These are phyloP conservation scores for Kwoniella dejecticola DNA, from an alignment of 768 basidiomycete genomes.

Conservation along the genomic window DNA sequence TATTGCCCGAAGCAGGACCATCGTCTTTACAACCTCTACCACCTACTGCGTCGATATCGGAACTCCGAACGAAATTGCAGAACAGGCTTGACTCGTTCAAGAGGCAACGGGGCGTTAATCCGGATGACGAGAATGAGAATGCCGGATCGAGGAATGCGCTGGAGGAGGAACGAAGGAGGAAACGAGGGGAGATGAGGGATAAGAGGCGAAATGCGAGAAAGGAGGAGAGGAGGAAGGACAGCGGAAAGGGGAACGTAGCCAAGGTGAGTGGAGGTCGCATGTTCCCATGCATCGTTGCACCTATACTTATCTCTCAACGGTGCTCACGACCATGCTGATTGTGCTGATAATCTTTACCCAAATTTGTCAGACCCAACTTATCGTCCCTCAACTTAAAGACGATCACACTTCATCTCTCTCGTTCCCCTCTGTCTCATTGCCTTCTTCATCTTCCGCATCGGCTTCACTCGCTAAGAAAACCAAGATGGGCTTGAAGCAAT, in stretches of 20 bases:
- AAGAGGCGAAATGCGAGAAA: constrained; percentile 79
- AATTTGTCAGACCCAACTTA: constrained; percentile 46
- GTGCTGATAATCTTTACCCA: too few species aligned
- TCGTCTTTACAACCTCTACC: constrained; percentile 41
- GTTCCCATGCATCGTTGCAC: too few species aligned
- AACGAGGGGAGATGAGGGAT: constrained; percentile 81
- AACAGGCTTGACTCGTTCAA: constrained; percentile 48
- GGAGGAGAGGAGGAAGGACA: constrained; percentile 72
- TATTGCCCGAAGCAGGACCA: constrained; percentile 10
- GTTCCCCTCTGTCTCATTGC: constrained; percentile 67
- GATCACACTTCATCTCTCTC: constrained; percentile 62
- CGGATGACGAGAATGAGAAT: constrained; percentile 57
- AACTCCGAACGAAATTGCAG: constrained; percentile 46
- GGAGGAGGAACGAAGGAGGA: constrained; percentile 73
- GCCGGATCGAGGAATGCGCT: constrained; percentile 73
- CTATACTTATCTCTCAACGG: too few species aligned
- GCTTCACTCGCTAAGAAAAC: constrained; percentile 31
- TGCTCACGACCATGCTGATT: too few species aligned
- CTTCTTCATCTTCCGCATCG: constrained; percentile 44
- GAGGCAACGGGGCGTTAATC: constrained; percentile 33
- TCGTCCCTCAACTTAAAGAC: constrained; percentile 45
- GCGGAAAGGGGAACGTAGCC: constrained; percentile 39
- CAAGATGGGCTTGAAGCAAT: constrained; percentile 67
- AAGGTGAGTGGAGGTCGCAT: constrained; percentile 38
- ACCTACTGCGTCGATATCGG: constrained; percentile 47